Percentiles rank a stretch among this genome's conserved stretches.
Conservation (phyloP, 148 eudicot genomes). For the Rhododendron vialii region DNA sequence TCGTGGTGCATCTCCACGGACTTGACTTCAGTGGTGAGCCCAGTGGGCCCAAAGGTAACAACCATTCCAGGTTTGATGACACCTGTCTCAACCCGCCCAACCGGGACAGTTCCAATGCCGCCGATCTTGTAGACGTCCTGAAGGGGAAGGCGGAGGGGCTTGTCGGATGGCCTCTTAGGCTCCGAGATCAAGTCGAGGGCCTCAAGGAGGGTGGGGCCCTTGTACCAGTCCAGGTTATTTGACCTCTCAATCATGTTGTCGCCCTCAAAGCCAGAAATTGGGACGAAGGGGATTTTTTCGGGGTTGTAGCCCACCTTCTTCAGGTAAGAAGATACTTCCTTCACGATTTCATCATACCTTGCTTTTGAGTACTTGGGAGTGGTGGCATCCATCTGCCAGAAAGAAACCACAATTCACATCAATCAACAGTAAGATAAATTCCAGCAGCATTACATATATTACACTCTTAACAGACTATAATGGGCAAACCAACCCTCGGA, state of each 20-base stretch:
- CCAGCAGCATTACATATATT: too few relatives aligned
- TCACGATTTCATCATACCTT: slow-evolving; percentile 13
- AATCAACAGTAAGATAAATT: background rate
- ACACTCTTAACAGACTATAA: too few relatives aligned
- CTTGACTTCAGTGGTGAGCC: slow-evolving; percentile 13
- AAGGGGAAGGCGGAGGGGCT: slow-evolving; percentile 14
- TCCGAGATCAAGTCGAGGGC: background rate
- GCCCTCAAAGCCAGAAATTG: slow-evolving; percentile 9
- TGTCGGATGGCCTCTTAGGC: slow-evolving; percentile 15
- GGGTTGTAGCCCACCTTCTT: slow-evolving; percentile 18
- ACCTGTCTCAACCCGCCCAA: slow-evolving; percentile 12
- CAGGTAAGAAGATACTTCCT: slow-evolving; percentile 13
- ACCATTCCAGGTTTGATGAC: slow-evolving; percentile 3
- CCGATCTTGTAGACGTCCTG: slow-evolving; percentile 16
- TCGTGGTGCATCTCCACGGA: slow-evolving; percentile 13
- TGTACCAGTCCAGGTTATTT: slow-evolving; percentile 11
- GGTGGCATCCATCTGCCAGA: slow-evolving; percentile 12
- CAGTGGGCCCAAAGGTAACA: slow-evolving; percentile 10
- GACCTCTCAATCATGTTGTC: slow-evolving; percentile 15
- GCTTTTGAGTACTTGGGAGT: slow-evolving; percentile 15
- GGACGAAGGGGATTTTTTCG: slow-evolving; percentile 9
- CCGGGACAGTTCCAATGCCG: slow-evolving; percentile 10
- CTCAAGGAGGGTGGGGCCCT: slow-evolving; percentile 14
- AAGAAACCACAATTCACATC: background rate
- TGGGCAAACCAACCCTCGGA: background rate